Evolutionary conservation across 306 rosid species (phyloP), one percentile per base, ranked within the genome.

Genomic region (Calophaca sinica): DNA sequence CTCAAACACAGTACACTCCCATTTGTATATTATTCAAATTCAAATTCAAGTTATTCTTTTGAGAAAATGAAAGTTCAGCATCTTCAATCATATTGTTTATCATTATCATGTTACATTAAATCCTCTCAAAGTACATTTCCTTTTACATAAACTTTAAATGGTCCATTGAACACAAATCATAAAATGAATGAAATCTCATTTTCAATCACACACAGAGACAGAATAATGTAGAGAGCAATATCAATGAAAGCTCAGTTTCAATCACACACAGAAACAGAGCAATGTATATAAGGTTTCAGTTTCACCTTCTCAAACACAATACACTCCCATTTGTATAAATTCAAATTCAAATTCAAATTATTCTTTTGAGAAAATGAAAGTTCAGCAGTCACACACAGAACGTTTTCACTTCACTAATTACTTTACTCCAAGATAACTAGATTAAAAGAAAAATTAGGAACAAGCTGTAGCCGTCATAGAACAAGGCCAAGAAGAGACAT

Each of bases 121-220:
- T 48, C 70, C 35, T 14, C 41, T 70, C 57, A 62, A 69, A 26
- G 20, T 20, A 65, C n/a, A 58, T n/a, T 51, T 29, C 12, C 20
- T 20, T 65, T 72, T 58, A 13, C 9, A 42, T 38, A 29, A 62
- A 51, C 59, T 13, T 53, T 28, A 65, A 54, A 57, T 7, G 3
- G 50, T 49, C 14, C 65, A 73, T 12, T 59, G 44, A 62, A 70
- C 46, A 35, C 14, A 53, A 35, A 44, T 20, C 38, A 63, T 29
- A 50, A 65, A 63, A 53, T 59, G 26, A 7, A 46, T 32, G 53
- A 15, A n/a, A n/a, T n/a, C n/a, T n/a, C 39, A 50, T 12, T 60
- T 78, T 20, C 65, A 60, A 70, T 39, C 65, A 14, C 9, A 59
- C 5, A 39, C 35, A 44, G 60, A 58, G 45, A 70, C 11, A 15